These are phyloP conservation scores for Moesziomyces globuligerus DNA, from an alignment of 1,284 basidiomycete species.

Conservation along the genomic window DNA sequence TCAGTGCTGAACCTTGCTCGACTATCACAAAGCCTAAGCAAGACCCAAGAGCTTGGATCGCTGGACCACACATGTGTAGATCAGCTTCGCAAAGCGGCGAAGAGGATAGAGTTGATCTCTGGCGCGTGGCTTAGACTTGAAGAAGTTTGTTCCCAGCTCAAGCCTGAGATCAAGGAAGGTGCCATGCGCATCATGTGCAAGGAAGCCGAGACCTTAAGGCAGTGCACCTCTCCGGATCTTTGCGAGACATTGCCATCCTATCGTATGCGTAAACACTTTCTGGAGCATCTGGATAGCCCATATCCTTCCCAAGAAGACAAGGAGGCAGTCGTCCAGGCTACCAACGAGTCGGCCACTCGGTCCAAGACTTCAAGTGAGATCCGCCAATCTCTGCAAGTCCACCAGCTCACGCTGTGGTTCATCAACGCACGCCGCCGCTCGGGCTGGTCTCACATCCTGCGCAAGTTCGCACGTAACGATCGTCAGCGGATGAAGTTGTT, in stretches of 20 bases:
- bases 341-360: constrained; percentile 27
- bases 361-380: background rate
- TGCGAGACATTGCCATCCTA: constrained; percentile 22
- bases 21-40: background rate
- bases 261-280: constrained; percentile 58
- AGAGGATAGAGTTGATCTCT: background rate
- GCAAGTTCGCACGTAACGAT: constrained; percentile 47
- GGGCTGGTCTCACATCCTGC: constrained; percentile 59
- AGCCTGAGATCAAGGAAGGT: background rate
- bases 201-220: background rate
- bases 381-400: constrained; percentile 6
- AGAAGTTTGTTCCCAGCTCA: background rate
- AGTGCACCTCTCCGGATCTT: background rate
- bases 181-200: background rate
- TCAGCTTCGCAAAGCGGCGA: background rate
- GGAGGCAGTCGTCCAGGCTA: constrained; percentile 36
- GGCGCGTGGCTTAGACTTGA: background rate
- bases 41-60: background rate
- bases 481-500: constrained; percentile 23
- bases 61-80: background rate
- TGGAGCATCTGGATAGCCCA: constrained; percentile 50
- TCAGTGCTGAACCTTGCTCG: background rate
- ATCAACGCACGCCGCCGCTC: constrained; percentile 64
- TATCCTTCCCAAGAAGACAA: constrained; percentile 54
- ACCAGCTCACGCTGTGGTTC: constrained; percentile 63